Conservation (phyloP, 345 rosid genomes). For the Eucalyptus pauciflora region DNA sequence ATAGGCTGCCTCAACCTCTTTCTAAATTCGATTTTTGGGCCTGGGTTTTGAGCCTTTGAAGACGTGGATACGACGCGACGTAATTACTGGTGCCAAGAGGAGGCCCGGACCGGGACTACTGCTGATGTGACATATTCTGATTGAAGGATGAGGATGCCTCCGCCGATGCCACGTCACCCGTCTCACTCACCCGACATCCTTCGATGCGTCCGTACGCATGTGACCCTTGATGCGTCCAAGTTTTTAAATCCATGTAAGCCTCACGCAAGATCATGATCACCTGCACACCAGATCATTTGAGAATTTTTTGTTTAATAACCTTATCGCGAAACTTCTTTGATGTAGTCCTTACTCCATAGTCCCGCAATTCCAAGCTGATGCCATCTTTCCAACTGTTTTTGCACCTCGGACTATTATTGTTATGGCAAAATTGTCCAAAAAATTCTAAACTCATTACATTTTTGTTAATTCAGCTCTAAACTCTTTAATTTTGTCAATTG, state of each 20-base stretch:
- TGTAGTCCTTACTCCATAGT: background rate
- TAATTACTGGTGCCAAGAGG: background rate
- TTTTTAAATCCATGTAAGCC: background rate
- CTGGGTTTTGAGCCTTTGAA: background rate
- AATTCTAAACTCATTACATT: accelerated
- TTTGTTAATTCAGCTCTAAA: too few relatives aligned
- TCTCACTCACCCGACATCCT: background rate
- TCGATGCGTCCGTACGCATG: background rate
- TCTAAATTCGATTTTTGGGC: background rate
- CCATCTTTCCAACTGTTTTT: too few relatives aligned
- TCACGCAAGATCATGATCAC: background rate
- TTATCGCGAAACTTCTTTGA: background rate
- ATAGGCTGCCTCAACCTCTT: background rate
- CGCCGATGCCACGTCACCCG: background rate
- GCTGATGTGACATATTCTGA: background rate
- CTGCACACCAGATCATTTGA: background rate
- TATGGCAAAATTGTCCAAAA: too few relatives aligned
- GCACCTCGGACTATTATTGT: too few relatives aligned
- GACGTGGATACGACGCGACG: background rate
- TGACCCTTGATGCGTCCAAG: background rate
- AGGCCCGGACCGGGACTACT: background rate
- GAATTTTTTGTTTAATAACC: background rate
- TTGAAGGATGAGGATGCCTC: background rate
- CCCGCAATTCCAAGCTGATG: background rate
- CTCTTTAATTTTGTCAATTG: too few relatives aligned